A percentile compares a stretch with the other conserved stretches of the same genome.
Evolutionary conservation across 768 basidiomycete genomes (phyloP).

Genomic region (Clitopilus hobsonii): DNA sequence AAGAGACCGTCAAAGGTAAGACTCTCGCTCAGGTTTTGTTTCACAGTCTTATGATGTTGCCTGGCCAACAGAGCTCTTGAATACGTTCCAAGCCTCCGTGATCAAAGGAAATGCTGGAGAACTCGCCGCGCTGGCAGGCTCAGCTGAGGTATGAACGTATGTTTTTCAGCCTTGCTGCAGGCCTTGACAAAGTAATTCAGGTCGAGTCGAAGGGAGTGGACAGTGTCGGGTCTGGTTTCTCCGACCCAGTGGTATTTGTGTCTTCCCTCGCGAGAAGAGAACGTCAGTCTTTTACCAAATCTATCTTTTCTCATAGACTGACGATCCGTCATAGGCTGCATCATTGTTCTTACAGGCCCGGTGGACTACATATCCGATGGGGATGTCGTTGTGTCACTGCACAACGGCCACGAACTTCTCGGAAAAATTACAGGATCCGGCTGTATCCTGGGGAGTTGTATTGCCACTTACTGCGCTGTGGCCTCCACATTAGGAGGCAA

Average conservation of each 20-base stretch:
- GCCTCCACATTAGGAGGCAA: constrained; percentile 34
- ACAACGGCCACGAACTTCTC: constrained; percentile 72
- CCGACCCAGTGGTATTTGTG: constrained; percentile 69
- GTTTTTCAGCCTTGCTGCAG: not conserved
- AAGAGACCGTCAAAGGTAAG: constrained; percentile 54
- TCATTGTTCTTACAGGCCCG: constrained; percentile 77
- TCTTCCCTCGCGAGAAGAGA: constrained; percentile 65
- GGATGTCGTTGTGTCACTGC: constrained; percentile 53
- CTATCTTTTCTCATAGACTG: not conserved
- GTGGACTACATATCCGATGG: constrained; percentile 88
- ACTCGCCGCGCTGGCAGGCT: constrained; percentile 74
- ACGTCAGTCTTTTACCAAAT: constrained; percentile 40
- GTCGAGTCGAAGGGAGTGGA: constrained; percentile 83
- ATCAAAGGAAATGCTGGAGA: constrained; percentile 96
- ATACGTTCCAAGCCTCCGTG: constrained; percentile 79
- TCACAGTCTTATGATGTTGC: not conserved
- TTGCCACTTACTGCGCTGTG: constrained; percentile 79
- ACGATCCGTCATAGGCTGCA: constrained; percentile 47
- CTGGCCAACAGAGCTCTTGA: constrained; percentile 50
- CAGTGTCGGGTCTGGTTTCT: constrained; percentile 72
- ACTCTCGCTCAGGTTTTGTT: not conserved
- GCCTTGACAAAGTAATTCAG: constrained; percentile 26
- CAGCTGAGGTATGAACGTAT: constrained; percentile 51
- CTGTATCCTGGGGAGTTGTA: constrained; percentile 73
- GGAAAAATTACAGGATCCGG: constrained; percentile 87